Evolutionary conservation across 2,329 filamentous ascomycete species (phyloP).

Genomic region (Drechslerella coelobrocha): DNA sequence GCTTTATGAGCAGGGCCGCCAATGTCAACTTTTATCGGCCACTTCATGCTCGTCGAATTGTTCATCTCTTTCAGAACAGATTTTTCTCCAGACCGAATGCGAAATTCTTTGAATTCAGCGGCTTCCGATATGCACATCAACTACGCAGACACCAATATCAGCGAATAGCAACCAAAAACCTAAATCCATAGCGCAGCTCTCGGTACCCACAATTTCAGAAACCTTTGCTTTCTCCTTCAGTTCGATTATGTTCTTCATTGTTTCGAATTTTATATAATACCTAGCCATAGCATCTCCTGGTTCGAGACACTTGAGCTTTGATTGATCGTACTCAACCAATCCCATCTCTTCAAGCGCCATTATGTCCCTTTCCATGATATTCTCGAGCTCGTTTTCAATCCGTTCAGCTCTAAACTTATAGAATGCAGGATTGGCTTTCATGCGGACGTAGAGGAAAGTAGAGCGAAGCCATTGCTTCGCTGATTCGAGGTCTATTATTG

Average conservation of each 20-base stretch:
- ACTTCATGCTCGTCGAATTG: conserved; percentile 71
- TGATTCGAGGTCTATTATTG: conserved; percentile 69
- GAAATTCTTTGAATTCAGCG: conserved; percentile 74
- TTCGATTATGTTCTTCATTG: conserved; percentile 74
- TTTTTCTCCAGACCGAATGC: conserved; percentile 74
- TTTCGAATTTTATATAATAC: conserved; percentile 80
- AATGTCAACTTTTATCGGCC: conserved; percentile 73
- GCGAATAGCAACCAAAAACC: background rate
- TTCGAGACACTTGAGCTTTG: conserved; percentile 69
- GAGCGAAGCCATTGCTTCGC: conserved; percentile 77
- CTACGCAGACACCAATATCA: conserved; percentile 59
- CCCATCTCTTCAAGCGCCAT: conserved; percentile 67
- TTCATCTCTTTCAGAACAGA: conserved; percentile 75
- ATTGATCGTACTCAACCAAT: conserved; percentile 62
- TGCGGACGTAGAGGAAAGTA: conserved; percentile 78
- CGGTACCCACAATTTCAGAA: conserved; percentile 71
- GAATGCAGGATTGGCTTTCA: conserved; percentile 72
- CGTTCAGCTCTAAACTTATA: conserved; percentile 71
- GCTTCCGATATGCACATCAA: conserved; percentile 72
- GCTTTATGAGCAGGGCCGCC: conserved; percentile 74
- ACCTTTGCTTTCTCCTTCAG: conserved; percentile 68
- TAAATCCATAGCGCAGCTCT: background rate
- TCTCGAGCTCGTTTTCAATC: conserved; percentile 70
- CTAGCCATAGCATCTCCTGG: conserved; percentile 82
- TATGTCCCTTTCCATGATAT: conserved; percentile 75